phyloP scores from a whole-genome alignment of 2,329 filamentous ascomycete species.

The Neofusicoccum laricinum region DNA sequence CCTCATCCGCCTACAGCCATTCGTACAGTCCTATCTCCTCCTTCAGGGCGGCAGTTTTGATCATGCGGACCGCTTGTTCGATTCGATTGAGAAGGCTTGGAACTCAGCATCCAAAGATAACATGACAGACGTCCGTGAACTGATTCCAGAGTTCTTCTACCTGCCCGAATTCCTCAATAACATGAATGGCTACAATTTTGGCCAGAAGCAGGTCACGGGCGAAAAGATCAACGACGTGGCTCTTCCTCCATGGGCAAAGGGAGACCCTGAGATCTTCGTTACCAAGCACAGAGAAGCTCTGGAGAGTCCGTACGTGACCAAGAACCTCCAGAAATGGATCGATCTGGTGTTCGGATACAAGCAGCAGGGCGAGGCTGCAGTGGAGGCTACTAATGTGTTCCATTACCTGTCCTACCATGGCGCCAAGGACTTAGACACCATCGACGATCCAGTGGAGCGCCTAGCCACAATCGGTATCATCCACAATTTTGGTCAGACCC shows the following conservation, averaged over 20 bases:
- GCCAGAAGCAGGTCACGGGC: conserved; percentile 74
- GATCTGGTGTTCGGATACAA: conserved; percentile 93
- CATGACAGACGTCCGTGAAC: conserved; percentile 89
- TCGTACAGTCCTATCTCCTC: conserved; percentile 91
- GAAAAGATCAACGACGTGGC: conserved; percentile 80
- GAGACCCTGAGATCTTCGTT: conserved; percentile 92
- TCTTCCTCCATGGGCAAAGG: conserved; percentile 95
- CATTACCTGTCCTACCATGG: conserved; percentile 94
- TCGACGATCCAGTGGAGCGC: conserved; percentile 82
- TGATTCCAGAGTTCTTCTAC: conserved; percentile 97
- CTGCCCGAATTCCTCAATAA: conserved; percentile 94
- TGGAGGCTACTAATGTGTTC: conserved; percentile 92
- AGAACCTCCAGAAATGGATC: conserved; percentile 90
- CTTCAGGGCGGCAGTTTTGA: conserved; percentile 96
- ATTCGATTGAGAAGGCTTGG: conserved; percentile 90
- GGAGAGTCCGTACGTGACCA: conserved; percentile 88
- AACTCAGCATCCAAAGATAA: conserved; percentile 83
- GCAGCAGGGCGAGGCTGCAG: conserved; percentile 85
- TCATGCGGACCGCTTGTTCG: conserved; percentile 92
- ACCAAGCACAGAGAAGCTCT: conserved; percentile 92
- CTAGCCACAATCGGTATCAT: conserved; percentile 92
- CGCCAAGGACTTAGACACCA: conserved; percentile 86
- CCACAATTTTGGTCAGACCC: conserved; percentile 97
- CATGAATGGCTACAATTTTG: conserved; percentile 91
- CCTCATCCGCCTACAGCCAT: conserved; percentile 89